These are phyloP conservation scores for Coemansia guatemalensis DNA, from an alignment of 192 early-diverging fungal species.

Conservation along the genomic window DNA sequence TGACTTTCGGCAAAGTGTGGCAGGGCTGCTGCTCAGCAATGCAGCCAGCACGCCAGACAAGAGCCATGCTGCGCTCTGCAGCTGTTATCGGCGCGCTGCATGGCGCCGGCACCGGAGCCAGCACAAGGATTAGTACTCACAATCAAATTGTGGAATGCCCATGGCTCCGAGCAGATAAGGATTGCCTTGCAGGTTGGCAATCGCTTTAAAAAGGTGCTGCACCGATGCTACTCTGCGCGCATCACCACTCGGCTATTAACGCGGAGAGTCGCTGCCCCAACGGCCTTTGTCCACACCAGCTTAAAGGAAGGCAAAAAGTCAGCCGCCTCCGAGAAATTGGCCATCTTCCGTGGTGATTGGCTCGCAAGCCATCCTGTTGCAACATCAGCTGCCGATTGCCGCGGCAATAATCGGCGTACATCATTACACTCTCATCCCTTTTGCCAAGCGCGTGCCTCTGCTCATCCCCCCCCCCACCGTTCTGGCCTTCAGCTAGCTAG, in stretches of 20 bases:
- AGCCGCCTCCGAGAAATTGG: slow-evolving; percentile 11
- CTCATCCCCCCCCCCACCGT: neutral
- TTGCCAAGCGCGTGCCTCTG: neutral
- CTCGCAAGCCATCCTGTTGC: neutral
- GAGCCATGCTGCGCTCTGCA: neutral
- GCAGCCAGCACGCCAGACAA: neutral
- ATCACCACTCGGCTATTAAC: neutral
- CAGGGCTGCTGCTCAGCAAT: neutral
- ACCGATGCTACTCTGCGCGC: neutral
- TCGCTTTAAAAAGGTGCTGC: neutral
- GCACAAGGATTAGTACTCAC: neutral
- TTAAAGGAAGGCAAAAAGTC: no score
- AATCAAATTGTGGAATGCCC: neutral
- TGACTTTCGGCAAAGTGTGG: neutral
- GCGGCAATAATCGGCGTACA: neutral
- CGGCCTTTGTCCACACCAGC: neutral
- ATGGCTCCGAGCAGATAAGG: neutral
- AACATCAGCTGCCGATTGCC: slow-evolving; percentile 13
- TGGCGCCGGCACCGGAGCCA: neutral
- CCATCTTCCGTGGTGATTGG: slow-evolving; percentile 10
- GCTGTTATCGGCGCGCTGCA: neutral
- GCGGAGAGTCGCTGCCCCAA: neutral
- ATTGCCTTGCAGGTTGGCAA: neutral
- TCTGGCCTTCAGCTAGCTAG: neutral
- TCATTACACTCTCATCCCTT: neutral